phyloP scores from a whole-genome alignment of 2,329 filamentous ascomycete species.

The Fusarium abutilonis region DNA sequence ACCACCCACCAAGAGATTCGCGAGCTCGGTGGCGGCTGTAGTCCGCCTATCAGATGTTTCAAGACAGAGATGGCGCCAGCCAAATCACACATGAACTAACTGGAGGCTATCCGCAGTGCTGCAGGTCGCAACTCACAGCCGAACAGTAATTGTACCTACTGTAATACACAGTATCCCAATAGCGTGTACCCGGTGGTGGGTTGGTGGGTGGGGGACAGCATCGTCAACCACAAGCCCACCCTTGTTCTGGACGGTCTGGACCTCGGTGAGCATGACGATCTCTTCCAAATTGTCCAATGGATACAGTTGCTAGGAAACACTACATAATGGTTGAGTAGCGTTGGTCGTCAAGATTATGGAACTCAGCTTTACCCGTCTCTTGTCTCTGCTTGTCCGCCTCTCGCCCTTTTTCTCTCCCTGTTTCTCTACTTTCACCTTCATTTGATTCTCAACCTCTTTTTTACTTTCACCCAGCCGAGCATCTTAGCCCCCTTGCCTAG shows the following conservation, averaged over 20 bases:
- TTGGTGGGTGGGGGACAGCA: conserved; percentile 29
- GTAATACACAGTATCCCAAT: conserved; percentile 18
- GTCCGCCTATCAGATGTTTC: conserved; percentile 34
- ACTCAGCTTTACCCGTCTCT: conserved; percentile 8
- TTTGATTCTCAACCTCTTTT: conserved; percentile 1
- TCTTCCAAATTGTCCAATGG: conserved; percentile 30
- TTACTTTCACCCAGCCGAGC: not conserved
- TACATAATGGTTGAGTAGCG: conserved; percentile 27
- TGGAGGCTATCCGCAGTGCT: conserved; percentile 14
- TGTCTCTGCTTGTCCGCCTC: conserved; percentile 1
- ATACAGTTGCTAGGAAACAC: conserved; percentile 15
- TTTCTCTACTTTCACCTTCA: not conserved
- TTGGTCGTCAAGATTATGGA: conserved; percentile 6
- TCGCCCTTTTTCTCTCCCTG: not conserved
- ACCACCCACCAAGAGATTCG: conserved; percentile 38
- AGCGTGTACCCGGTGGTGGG: conserved; percentile 31
- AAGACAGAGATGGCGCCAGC: conserved; percentile 20
- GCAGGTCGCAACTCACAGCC: conserved; percentile 28
- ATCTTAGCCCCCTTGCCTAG: conserved; percentile 1
- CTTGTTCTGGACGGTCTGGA: conserved; percentile 40
- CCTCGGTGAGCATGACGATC: conserved; percentile 41
- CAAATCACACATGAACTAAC: conserved; percentile 15
- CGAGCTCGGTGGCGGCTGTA: conserved; percentile 33
- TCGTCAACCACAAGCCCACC: conserved; percentile 27
- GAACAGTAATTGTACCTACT: conserved; percentile 7